Evolutionary conservation across 2,329 filamentous ascomycete genomes (phyloP), one percentile per base, ranked within the genome.

Genomic region (Fusarium poae): DNA sequence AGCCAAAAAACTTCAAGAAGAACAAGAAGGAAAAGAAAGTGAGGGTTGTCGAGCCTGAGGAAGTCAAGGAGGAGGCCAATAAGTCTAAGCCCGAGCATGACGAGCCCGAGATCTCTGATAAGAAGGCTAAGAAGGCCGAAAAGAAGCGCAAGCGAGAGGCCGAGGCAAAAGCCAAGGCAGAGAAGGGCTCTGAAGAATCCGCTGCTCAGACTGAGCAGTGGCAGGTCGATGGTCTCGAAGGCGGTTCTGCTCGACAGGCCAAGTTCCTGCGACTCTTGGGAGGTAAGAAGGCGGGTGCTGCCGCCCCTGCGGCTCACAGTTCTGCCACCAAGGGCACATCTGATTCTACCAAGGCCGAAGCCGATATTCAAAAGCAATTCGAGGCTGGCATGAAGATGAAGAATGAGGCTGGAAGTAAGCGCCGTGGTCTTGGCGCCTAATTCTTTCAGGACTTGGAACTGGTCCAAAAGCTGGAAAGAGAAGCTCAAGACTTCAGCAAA

Each of bases 261-360:
- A 89, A 89, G 77, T 88, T 88, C 64, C 76, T 88, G 71, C 81
- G 85, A 32, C 82, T 89, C 2, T 79, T 89, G 6, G 86, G 86
- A 21, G 84, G 79, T 3, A 85, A 83, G 64, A 86, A 85, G 75
- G 78, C 78, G 25, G 78, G 79, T 21, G 76, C 74, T 30, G 73
- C 67, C 18, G 75, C 73, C n/a, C 73, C 67, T 18, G 59, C 72
- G 1, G 55, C 61, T 44, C 39, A 42, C 30, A 37, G 48, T 8
- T 18, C 44, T 45, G 8, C 43, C 25, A 54, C 72, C 51, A 72
- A 77, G 70, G 68, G 65, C 71, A 72, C 78, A 72, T 71, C 76
- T 10, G 74, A 77, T 65, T 80, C 75, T 37, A 78, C 72, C 58
- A 79, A 81, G 67, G 81, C 84, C 30, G 82, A 86, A 66, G 79